phyloP scores from a whole-genome alignment of 345 rosid species.

The Citropsis articulata region DNA sequence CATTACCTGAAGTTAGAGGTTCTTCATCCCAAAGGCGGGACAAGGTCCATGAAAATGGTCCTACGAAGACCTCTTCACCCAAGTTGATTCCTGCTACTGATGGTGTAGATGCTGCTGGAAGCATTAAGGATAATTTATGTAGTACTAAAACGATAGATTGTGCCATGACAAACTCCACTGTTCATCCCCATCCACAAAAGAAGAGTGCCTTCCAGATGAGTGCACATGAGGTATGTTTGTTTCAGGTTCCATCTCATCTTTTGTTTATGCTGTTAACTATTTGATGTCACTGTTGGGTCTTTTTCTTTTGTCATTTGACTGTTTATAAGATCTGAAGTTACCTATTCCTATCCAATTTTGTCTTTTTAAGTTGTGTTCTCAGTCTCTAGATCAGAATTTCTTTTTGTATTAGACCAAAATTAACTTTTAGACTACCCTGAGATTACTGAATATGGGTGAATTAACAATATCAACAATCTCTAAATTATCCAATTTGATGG shows the following conservation, averaged over 20 bases:
- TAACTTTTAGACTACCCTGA: not conserved
- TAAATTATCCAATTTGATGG: not conserved
- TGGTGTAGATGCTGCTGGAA: slow-evolving; percentile 25
- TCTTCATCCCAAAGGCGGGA: slow-evolving; percentile 34
- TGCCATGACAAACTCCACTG: slow-evolving; percentile 29
- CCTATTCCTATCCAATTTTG: not conserved
- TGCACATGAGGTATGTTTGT: slow-evolving; percentile 66
- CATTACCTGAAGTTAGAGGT: slow-evolving; percentile 28
- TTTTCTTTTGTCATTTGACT: not conserved
- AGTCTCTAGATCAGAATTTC: not conserved
- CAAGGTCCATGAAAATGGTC: slow-evolving; percentile 37
- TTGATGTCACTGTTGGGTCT: not conserved
- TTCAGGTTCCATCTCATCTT: not conserved
- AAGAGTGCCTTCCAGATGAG: slow-evolving; percentile 70
- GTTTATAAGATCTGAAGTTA: not conserved
- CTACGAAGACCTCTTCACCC: slow-evolving; percentile 24
- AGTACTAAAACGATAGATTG: slow-evolving; percentile 28
- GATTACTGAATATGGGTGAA: not conserved
- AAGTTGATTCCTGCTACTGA: slow-evolving; percentile 32
- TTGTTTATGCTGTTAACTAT: not conserved
- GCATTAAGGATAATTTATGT: slow-evolving; percentile 26
- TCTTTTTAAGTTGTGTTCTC: not conserved
- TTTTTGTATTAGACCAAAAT: not conserved
- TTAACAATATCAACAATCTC: not conserved
- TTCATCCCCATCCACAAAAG: slow-evolving; percentile 31